Evolutionary conservation across 2,329 filamentous ascomycete genomes (phyloP).

Genomic region (Aspergillus fumigatus): DNA sequence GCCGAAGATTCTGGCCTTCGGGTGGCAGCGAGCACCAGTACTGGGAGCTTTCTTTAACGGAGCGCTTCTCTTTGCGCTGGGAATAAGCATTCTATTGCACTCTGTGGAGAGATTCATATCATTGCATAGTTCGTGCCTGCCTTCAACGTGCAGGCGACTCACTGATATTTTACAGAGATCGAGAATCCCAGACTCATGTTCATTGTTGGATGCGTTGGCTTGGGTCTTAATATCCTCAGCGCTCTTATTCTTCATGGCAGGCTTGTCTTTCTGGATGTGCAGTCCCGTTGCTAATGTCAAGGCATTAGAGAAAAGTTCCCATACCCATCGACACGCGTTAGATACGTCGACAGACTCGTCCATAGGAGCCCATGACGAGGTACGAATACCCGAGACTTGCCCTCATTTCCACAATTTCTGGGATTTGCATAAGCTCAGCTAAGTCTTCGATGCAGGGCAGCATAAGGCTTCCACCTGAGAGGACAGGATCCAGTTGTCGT

Average conservation of each 20-base stretch:
- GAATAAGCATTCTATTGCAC: slow-evolving; percentile 68
- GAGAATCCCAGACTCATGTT: slow-evolving; percentile 63
- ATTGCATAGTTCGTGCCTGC: slow-evolving; percentile 21
- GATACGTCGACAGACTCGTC: neutral
- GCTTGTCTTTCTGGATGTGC: neutral
- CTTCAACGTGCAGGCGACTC: neutral
- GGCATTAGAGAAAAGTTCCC: slow-evolving; percentile 18
- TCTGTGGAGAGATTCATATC: slow-evolving; percentile 58
- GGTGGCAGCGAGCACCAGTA: slow-evolving; percentile 71
- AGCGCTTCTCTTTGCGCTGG: slow-evolving; percentile 66
- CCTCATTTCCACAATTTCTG: too few species aligned
- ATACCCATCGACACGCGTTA: neutral
- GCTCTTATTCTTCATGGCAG: slow-evolving; percentile 61
- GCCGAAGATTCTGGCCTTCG: slow-evolving; percentile 60
- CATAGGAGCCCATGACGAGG: neutral
- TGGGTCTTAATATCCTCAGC: slow-evolving; percentile 64
- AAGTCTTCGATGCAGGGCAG: neutral
- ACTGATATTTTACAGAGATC: slow-evolving; percentile 46
- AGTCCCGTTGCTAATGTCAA: neutral
- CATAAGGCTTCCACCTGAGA: neutral
- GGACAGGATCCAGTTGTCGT: slow-evolving; percentile 39
- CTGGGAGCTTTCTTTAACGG: slow-evolving; percentile 79
- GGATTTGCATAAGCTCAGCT: neutral
- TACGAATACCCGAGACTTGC: neutral
- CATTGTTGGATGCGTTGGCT: slow-evolving; percentile 64